Evolutionary conservation across 495 filamentous ascomycete species (phyloP).

Genomic region (Paragyromitra xinjiangensis): DNA sequence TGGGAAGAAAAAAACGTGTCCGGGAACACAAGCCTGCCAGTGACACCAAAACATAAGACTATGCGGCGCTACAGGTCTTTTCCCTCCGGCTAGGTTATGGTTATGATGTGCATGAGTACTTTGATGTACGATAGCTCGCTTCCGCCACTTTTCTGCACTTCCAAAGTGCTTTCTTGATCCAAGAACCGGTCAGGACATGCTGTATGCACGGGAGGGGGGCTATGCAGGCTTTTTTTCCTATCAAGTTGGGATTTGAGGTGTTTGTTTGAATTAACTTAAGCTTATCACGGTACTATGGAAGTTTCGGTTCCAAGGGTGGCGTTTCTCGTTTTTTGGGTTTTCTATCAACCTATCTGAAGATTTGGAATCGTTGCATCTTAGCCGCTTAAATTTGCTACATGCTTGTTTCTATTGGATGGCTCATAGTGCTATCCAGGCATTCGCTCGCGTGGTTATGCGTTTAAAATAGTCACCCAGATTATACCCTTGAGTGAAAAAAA

Average conservation of each 20-base stretch:
- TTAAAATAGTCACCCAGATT: neutral
- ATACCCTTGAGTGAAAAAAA: too few species aligned
- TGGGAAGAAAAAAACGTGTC: neutral
- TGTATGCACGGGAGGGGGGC: conserved; percentile 16
- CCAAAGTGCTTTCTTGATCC: neutral
- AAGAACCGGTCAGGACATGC: conserved; percentile 13
- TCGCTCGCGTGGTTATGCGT: neutral
- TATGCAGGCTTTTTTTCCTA: conserved; percentile 1
- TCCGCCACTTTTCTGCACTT: neutral
- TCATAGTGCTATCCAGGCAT: neutral
- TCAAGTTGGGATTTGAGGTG: neutral
- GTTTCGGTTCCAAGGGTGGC: too few species aligned
- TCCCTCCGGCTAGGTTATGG: neutral
- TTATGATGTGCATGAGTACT: conserved; percentile 2
- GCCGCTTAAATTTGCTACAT: neutral
- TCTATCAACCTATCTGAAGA: neutral
- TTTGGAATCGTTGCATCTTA: neutral
- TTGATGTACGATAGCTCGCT: conserved; percentile 14
- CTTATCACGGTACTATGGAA: neutral
- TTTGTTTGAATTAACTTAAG: neutral
- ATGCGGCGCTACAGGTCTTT: neutral
- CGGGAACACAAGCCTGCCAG: neutral
- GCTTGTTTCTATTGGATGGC: neutral
- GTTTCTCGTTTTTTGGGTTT: neutral
- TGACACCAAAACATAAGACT: neutral